These are phyloP conservation scores for Hansenula sp. DNA, from an alignment of 1,139 yeast species.

Conservation along the genomic window DNA sequence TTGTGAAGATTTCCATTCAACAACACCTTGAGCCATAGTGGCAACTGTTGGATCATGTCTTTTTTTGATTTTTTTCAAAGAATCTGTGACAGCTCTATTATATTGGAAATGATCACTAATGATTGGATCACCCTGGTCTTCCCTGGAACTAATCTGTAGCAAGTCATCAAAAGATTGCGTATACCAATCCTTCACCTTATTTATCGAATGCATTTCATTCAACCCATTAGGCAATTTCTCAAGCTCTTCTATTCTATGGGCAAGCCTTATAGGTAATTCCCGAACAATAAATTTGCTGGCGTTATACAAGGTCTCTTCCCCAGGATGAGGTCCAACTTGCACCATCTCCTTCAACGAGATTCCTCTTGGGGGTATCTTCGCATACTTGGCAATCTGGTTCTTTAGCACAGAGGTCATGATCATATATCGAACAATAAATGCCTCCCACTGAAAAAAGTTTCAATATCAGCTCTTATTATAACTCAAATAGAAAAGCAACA, in stretches of 20 bases:
- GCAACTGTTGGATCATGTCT: conserved; percentile 94
- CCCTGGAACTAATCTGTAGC: conserved; percentile 33
- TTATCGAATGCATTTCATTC: conserved; percentile 68
- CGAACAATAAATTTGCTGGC: conserved; percentile 86
- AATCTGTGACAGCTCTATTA: conserved; percentile 62
- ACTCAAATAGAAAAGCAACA: no score
- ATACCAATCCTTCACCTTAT: conserved; percentile 82
- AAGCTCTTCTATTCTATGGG: conserved; percentile 81
- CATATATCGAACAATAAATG: not conserved
- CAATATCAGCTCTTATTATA: not conserved
- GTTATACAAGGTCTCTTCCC: conserved; percentile 73
- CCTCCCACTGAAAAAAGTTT: not conserved
- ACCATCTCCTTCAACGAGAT: conserved; percentile 87
- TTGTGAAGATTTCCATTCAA: conserved; percentile 71
- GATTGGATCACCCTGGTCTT: conserved; percentile 6
- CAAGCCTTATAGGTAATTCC: conserved; percentile 83
- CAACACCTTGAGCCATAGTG: conserved; percentile 89
- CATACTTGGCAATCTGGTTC: conserved; percentile 46
- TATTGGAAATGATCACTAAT: conserved; percentile 41
- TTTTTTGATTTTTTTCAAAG: conserved; percentile 67
- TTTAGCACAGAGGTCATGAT: conserved; percentile 14
- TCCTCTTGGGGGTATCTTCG: conserved; percentile 78
- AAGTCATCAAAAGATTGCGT: conserved; percentile 88
- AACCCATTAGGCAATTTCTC: conserved; percentile 79
- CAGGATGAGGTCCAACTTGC: conserved; percentile 80